Conservation (phyloP, 306 rosid species). For the Prunus padus region DNA sequence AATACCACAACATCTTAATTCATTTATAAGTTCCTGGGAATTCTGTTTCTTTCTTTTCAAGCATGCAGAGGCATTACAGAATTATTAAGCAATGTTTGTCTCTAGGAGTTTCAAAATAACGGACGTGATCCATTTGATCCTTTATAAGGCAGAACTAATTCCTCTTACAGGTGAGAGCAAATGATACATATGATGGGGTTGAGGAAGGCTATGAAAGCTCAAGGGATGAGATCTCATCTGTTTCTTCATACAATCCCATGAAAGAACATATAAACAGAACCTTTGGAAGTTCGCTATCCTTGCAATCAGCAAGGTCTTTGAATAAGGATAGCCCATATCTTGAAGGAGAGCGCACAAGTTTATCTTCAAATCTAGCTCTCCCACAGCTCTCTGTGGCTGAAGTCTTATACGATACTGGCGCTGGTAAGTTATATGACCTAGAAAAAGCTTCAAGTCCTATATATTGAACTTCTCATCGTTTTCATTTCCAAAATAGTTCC, state of each 20-base stretch:
- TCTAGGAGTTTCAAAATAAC: constrained; percentile 1
- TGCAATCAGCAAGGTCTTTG: constrained; percentile 76
- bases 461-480: constrained; percentile 8
- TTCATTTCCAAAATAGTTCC: constrained; percentile 8
- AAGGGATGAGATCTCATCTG: constrained; percentile 87
- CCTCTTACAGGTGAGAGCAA: constrained; percentile 75
- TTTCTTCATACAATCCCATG: constrained; percentile 84
- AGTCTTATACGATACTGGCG: constrained; percentile 55
- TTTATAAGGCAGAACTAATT: constrained; percentile 30
- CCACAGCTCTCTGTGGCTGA: constrained; percentile 82
- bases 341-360: constrained; percentile 71
- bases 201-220: constrained; percentile 97
- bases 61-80: constrained; percentile 8
- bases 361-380: constrained; percentile 65
- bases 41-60: constrained; percentile 14
- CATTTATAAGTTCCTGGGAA: constrained; percentile 7
- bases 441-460: constrained; percentile 17
- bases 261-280: constrained; percentile 66
- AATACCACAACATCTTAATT: constrained; percentile 2
- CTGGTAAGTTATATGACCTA: constrained; percentile 50
- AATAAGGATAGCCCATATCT: constrained; percentile 43
- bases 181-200: constrained; percentile 63
- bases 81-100: constrained; percentile 24
- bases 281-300: constrained; percentile 78
- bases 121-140: constrained; percentile 9